These are phyloP conservation scores for Hyphochytrium catenoides DNA, from an alignment of 352 stramenopile genomes.

Conservation along the genomic window DNA sequence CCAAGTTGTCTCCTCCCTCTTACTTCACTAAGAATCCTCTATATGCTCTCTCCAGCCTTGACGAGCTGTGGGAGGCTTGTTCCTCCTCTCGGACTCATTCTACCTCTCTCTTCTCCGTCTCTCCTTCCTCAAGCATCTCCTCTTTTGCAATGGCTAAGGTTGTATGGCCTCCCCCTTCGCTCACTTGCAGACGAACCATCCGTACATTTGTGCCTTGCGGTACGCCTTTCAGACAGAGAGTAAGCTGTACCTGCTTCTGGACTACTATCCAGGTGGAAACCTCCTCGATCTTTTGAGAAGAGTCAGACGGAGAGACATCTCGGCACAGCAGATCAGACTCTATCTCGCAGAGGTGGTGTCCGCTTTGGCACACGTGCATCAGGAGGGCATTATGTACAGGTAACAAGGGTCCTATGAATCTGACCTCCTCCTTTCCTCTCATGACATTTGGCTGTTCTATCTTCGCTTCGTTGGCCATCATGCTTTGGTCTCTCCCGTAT, in stretches of 20 bases:
- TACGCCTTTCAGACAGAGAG: constrained; percentile 70
- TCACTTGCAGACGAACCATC: constrained; percentile 78
- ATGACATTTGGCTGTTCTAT: no score
- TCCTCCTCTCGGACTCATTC: constrained; percentile 18
- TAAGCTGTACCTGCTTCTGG: constrained; percentile 67
- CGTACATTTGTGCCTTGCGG: constrained; percentile 83
- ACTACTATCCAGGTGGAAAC: constrained; percentile 92
- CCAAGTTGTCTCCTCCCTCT: constrained; percentile 21
- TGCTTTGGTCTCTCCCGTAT: no score
- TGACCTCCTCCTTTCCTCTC: no score
- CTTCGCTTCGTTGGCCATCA: no score
- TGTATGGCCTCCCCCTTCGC: constrained; percentile 70
- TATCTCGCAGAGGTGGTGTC: constrained; percentile 90
- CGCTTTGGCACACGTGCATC: constrained; percentile 77
- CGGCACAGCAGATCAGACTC: constrained; percentile 70
- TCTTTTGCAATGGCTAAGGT: constrained; percentile 35
- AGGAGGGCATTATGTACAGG: constrained; percentile 87
- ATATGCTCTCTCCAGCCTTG: constrained; percentile 25
- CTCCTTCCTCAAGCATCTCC: constrained; percentile 12
- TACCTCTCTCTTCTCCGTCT: constrained; percentile 14
- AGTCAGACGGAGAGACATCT: constrained; percentile 65
- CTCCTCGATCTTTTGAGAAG: constrained; percentile 73
- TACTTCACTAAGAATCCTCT: no score
- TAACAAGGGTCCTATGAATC: no score
- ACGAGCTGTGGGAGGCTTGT: constrained; percentile 14